Percentiles rank a stretch among this genome's conserved stretches.
Conservation (phyloP, 139 green algal species). For the Tetradesmus obliquus region DNA sequence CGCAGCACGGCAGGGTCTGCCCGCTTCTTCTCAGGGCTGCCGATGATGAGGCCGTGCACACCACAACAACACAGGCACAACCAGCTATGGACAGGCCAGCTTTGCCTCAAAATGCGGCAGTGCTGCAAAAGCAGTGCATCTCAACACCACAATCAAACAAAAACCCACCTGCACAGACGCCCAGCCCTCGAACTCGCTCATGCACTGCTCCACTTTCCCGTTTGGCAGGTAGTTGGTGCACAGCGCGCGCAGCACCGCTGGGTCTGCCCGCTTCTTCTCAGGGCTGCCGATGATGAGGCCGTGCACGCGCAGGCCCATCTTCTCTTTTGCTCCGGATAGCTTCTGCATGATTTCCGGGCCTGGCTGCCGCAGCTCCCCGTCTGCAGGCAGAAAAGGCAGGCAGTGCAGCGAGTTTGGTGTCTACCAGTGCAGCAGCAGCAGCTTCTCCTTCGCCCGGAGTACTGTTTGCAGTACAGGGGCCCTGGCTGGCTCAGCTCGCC, state of each 20-base stretch:
- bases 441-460: no score
- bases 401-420: background rate
- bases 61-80: slow-evolving; percentile 8
- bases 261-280: slow-evolving; percentile 85
- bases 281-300: slow-evolving; percentile 85
- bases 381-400: slow-evolving; percentile 42
- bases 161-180: slow-evolving; percentile 66
- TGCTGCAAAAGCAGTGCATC: background rate
- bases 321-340: slow-evolving; percentile 80
- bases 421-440: background rate
- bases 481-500: no score
- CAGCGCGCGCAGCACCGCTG: slow-evolving; percentile 81
- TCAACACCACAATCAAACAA: background rate
- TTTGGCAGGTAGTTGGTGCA: slow-evolving; percentile 82
- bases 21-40: slow-evolving; percentile 81
- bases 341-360: slow-evolving; percentile 87
- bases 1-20: slow-evolving; percentile 87
- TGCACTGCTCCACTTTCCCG: slow-evolving; percentile 74
- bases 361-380: slow-evolving; percentile 89
- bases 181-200: slow-evolving; percentile 81
- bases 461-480: no score
- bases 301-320: slow-evolving; percentile 85
- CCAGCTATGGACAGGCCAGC: no score
- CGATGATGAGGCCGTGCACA: slow-evolving; percentile 89
- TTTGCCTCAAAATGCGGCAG: no score